These are phyloP conservation scores for Atalantia buxifolia DNA, from an alignment of 345 rosid genomes.

Conservation along the genomic window DNA sequence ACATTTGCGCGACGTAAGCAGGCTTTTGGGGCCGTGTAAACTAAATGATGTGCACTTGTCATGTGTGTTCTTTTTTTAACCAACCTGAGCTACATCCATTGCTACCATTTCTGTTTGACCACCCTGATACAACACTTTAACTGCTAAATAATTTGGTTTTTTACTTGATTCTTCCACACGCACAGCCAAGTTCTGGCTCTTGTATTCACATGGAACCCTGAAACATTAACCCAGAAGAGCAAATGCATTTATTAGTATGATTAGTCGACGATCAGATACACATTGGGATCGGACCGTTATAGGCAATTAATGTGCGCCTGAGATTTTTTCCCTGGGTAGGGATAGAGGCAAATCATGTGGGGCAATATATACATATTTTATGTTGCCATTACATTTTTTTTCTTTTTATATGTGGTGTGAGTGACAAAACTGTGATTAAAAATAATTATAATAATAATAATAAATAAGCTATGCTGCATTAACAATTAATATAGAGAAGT, in stretches of 20 bases:
- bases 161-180: conserved; percentile 91
- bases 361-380: neutral
- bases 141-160: conserved; percentile 65
- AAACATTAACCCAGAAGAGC: neutral
- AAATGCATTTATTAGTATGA: neutral
- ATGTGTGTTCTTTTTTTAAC: neutral
- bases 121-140: conserved; percentile 78
- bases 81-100: conserved; percentile 67
- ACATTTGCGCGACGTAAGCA: neutral
- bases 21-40: neutral
- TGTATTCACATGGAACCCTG: conserved; percentile 88
- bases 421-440: conserved; percentile 5
- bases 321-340: neutral
- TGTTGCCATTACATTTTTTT: neutral
- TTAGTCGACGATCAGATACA: neutral
- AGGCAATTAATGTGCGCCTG: conserved; percentile 26
- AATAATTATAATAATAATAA: neutral
- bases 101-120: conserved; percentile 90
- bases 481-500: neutral
- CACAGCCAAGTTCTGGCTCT: conserved; percentile 58
- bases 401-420: neutral
- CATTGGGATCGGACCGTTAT: conserved; percentile 28
- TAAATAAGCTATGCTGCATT: neutral
- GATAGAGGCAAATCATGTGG: neutral
- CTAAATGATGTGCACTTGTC: neutral